Evolutionary conservation across 208 protist genomes (phyloP), one percentile per base, ranked within the genome.

Genomic region (Zelonia costaricensis): DNA sequence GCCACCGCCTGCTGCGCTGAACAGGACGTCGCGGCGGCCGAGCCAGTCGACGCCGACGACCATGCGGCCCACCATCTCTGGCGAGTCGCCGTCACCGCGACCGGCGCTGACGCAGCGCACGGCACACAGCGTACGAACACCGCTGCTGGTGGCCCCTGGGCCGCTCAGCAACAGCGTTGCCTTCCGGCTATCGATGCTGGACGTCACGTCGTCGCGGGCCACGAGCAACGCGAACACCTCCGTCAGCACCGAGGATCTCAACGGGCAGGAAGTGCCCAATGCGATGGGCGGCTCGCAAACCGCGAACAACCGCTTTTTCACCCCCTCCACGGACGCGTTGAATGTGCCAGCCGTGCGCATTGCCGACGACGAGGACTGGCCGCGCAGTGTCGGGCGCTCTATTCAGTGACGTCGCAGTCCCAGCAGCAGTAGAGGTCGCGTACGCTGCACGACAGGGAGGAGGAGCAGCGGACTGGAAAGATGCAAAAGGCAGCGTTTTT

Each of bases 361-460:
- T n/a, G 33, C 33, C 3, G 65, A 72, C n/a, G 65, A 72, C 35
- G 65, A 72, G 3, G 57, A 57, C 33, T 72, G 49, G 57, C 65
- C 51, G 2, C 55, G 55, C 23, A 27, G 23, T 39, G 7, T 38
- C 13, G 49, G 42, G 15, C 65, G 65, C 16, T 46, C 52, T 5
- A 72, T 72, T 47, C 65, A 72, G 25, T 72, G 39, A 28, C n/a
- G n/a, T n/a, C n/a, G n/a, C n/a, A n/a, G n/a, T n/a, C n/a, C n/a
- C n/a, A n/a, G n/a, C n/a, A n/a, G n/a, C n/a, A n/a, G n/a, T n/a
- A n/a, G n/a, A n/a, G n/a, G n/a, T n/a, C n/a, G n/a, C n/a, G n/a
- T n/a, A n/a, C n/a, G n/a, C n/a, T n/a, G n/a, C n/a, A n/a, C n/a
- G n/a, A n/a, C n/a, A n/a, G n/a, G n/a, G n/a, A n/a, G n/a, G n/a